Conservation (phyloP, 805 yeast species). For the Diddensiella caesifluorescens region DNA sequence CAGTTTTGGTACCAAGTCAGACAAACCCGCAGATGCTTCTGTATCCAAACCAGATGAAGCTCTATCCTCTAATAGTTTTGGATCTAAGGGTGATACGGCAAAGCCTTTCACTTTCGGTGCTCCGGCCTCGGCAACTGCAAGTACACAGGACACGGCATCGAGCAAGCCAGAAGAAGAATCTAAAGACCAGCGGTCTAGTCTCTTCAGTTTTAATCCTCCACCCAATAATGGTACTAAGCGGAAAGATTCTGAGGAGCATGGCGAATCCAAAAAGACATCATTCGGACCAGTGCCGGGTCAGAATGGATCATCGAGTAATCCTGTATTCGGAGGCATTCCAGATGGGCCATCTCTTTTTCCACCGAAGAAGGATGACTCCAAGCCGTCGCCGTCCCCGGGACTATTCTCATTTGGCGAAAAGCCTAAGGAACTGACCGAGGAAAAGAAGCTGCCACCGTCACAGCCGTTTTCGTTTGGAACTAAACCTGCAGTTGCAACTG, state of each 20-base stretch:
- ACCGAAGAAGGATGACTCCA: not conserved
- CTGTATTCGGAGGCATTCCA: not conserved
- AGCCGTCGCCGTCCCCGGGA: not conserved
- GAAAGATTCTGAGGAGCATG: not conserved
- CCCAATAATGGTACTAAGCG: not conserved
- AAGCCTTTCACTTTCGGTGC: not conserved
- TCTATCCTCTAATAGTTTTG: not conserved
- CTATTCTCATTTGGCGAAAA: constrained; percentile 1
- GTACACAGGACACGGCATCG: not conserved
- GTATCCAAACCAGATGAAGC: not conserved
- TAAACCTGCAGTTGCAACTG: not conserved
- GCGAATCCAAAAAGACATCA: not conserved
- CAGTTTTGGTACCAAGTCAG: not conserved
- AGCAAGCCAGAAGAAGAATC: not conserved
- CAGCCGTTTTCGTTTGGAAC: not conserved
- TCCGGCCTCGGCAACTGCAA: not conserved
- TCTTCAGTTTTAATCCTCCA: not conserved
- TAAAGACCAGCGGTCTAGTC: not conserved
- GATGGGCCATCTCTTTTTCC: not conserved
- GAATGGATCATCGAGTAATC: not conserved
- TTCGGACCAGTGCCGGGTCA: not conserved
- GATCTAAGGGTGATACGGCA: not conserved
- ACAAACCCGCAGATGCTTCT: not conserved
- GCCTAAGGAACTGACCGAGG: not conserved
- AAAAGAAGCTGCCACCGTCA: not conserved